phyloP scores from a whole-genome alignment of 495 filamentous ascomycete species.

The Podospora australis region DNA sequence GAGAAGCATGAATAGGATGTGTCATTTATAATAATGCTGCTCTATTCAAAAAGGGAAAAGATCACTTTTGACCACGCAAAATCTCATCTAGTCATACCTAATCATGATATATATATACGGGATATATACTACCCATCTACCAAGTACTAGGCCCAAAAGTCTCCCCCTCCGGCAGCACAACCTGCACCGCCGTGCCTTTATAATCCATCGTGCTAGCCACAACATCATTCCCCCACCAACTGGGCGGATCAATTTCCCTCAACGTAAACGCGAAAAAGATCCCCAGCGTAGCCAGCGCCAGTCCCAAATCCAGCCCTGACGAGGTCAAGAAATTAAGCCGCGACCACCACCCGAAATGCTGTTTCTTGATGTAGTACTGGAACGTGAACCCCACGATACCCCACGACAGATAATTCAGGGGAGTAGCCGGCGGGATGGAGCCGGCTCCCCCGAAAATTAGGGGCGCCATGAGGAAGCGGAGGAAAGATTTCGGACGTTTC shows the following conservation, averaged over 20 bases:
- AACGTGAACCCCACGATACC: conserved; percentile 60
- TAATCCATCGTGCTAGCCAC: conserved; percentile 46
- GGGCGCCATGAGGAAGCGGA: conserved; percentile 56
- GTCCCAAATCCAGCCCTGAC: conserved; percentile 54
- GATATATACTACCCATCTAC: conserved; percentile 4
- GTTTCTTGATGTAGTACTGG: conserved; percentile 52
- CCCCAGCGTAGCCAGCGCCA: conserved; percentile 55
- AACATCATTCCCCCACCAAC: conserved; percentile 51
- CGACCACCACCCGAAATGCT: conserved; percentile 60
- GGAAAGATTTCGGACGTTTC: conserved; percentile 44
- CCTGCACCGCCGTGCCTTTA: conserved; percentile 46
- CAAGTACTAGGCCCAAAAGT: conserved; percentile 56
- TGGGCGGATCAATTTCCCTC: conserved; percentile 40
- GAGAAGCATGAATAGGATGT: too few relatives aligned
- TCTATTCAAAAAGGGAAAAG: too few relatives aligned
- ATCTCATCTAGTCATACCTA: too few relatives aligned
- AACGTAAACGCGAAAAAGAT: conserved; percentile 56
- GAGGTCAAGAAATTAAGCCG: conserved; percentile 58
- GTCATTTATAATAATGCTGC: too few relatives aligned
- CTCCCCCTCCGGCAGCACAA: conserved; percentile 40
- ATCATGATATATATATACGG: too few relatives aligned
- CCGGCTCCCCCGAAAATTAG: conserved; percentile 63
- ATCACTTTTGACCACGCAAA: too few relatives aligned
- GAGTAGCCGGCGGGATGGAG: conserved; percentile 58
- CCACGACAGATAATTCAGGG: conserved; percentile 65